phyloP scores from a whole-genome alignment of 176 grass and related monocot genomes.

The Hordeum marinum region DNA sequence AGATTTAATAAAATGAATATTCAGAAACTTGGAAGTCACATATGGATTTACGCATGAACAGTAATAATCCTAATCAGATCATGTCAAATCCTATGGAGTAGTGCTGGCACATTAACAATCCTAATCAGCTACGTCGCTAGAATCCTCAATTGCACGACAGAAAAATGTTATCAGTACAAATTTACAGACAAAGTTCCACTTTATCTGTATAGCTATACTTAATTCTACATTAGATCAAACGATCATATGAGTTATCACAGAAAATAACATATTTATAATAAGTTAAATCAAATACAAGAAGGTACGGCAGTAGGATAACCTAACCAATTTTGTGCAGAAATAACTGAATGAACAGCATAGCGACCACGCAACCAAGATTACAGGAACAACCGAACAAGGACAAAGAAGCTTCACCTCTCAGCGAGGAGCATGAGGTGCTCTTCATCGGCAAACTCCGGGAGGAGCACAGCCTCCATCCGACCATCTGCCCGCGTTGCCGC shows the following conservation, averaged over 20 bases:
- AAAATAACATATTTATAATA: neutral
- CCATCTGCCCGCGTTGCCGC: slow-evolving; percentile 2
- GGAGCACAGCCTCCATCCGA: slow-evolving; percentile 32
- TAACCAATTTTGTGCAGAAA: neutral
- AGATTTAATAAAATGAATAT: neutral
- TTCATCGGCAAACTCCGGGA: slow-evolving; percentile 49
- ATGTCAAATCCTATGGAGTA: neutral
- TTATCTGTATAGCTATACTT: neutral
- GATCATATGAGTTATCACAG: neutral
- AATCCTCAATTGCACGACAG: neutral
- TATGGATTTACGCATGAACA: neutral
- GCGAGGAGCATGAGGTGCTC: slow-evolving; percentile 42
- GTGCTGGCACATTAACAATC: neutral
- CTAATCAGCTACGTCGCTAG: neutral
- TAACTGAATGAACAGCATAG: neutral
- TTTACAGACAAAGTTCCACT: neutral
- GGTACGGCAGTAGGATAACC: neutral
- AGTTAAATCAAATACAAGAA: neutral
- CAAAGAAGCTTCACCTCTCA: slow-evolving; percentile 36
- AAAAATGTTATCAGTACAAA: neutral
- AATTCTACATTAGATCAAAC: neutral
- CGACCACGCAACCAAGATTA: neutral
- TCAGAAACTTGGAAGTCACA: neutral
- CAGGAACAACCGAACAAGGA: neutral
- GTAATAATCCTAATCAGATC: neutral